Evolutionary conservation across 805 yeast genomes (phyloP).

Genomic region (Candida peoriensis): DNA sequence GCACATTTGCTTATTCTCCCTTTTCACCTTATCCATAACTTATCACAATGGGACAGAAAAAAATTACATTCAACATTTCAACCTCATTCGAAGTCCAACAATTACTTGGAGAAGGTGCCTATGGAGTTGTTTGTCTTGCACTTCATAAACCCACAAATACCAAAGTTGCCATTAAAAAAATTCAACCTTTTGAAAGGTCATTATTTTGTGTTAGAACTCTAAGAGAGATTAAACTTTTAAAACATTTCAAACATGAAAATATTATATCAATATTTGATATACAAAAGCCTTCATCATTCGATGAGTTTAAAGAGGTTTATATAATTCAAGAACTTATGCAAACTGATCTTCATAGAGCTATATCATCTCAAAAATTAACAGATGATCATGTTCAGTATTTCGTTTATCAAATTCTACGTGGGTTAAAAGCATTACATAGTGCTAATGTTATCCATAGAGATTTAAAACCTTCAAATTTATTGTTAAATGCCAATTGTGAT

Average conservation of each 20-base stretch:
- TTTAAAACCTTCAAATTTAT: slow-evolving; percentile 81
- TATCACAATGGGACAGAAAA: slow-evolving; percentile 24
- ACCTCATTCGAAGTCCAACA: slow-evolving; percentile 82
- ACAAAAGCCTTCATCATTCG: slow-evolving; percentile 75
- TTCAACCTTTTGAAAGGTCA: slow-evolving; percentile 85
- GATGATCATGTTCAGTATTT: slow-evolving; percentile 96
- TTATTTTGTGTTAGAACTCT: slow-evolving; percentile 86
- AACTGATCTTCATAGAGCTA: slow-evolving; percentile 79
- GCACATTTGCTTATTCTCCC: neutral
- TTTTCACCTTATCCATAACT: neutral
- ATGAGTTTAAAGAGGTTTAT: slow-evolving; percentile 80
- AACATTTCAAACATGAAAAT: slow-evolving; percentile 91
- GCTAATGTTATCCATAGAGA: slow-evolving; percentile 95
- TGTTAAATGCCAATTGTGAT: slow-evolving; percentile 89
- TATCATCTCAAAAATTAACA: slow-evolving; percentile 71
- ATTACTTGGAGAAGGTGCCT: slow-evolving; percentile 93
- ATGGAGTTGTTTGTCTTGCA: slow-evolving; percentile 91
- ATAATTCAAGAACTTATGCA: slow-evolving; percentile 86
- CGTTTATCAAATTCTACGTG: slow-evolving; percentile 85
- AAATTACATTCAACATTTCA: slow-evolving; percentile 71
- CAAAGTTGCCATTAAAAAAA: slow-evolving; percentile 92
- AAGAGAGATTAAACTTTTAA: slow-evolving; percentile 81
- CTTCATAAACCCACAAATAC: slow-evolving; percentile 80
- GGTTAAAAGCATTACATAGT: slow-evolving; percentile 83
- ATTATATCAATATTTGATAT: slow-evolving; percentile 86